Base-by-base conservation (phyloP, 176 grass and related monocot genomes). In the Ampelocalamus luodianensis region DNA sequence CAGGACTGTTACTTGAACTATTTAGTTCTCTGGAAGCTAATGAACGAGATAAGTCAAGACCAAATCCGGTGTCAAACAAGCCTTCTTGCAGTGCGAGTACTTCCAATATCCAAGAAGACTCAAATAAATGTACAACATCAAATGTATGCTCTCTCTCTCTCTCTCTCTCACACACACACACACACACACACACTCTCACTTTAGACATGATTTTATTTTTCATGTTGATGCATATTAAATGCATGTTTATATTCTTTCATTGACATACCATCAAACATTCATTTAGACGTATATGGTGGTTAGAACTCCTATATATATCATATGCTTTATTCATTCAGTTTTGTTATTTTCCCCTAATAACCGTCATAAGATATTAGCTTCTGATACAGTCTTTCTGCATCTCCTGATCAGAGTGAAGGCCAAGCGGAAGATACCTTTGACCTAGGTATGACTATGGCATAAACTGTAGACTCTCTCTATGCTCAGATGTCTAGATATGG, bases 1-100 rank as follows among this genome's bases (percentile, higher is more conserved):
- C 92, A 72, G 92, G 89, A 61, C 61, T 94, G 46, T 45, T 94
- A 26, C 83, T 88, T 59, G 84, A 94, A 45, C 68, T 94, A 37
- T 94, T 92, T 73, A 79, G 29, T 66, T 89, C 82, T 54, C 39
- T 76, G 9, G 67, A 83, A 89, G 62, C 82, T 72, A 48, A 71
- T 72, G 80, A 72, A 85, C 82, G 26, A 65, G 53, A 83, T 15
- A 64, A 39, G 3, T 37, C 74, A 22, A 87, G 15, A 72, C 56
- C 83, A 79, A 51, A 49, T 67, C 39, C 39, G 14, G 26, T 44
- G 55, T 51, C 62, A 40, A 70, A 78, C 72, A 91, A 45, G 37
- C 73, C 72, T 4, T 75, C 72, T 43, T 72, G 29, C 50, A 68
- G 65, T 44, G 80, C 50, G 1, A 77, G 42, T 43, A 44, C 80